Conservation (phyloP, 2,329 filamentous ascomycete genomes). For the Botryotinia convoluta region DNA sequence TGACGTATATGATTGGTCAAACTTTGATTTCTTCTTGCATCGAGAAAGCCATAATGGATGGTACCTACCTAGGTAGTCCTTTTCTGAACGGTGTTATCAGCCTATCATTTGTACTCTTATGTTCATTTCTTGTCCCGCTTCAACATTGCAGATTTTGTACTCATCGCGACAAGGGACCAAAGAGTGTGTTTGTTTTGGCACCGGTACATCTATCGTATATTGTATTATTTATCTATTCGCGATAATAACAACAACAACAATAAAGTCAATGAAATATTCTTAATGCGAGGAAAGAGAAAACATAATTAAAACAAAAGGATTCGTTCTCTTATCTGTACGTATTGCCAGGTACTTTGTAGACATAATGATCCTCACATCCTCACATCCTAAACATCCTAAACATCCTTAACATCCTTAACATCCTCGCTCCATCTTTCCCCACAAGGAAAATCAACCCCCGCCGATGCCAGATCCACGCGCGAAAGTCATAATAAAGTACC, state of each 20-base stretch:
- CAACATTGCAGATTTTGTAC: background rate
- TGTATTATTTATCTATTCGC: background rate
- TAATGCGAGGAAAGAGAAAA: background rate
- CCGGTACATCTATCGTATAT: background rate
- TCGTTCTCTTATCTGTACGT: background rate
- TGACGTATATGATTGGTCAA: slow-evolving; percentile 1
- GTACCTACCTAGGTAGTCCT: background rate
- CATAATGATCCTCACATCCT: background rate
- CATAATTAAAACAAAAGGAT: background rate
- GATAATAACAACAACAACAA: background rate
- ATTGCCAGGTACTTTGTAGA: background rate
- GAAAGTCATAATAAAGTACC: background rate
- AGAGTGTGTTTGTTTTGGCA: background rate
- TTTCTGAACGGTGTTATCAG: background rate
- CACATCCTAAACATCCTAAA: background rate
- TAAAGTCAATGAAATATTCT: no score
- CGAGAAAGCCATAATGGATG: background rate
- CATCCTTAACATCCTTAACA: background rate
- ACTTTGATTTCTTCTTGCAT: background rate
- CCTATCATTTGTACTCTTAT: background rate
- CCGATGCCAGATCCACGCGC: slow-evolving; percentile 4
- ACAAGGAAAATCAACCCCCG: slow-evolving; percentile 7
- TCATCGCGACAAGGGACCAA: background rate
- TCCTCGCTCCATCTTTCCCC: slow-evolving; percentile 8
- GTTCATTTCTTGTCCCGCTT: slow-evolving; percentile 1